Base-by-base conservation (phyloP, 345 rosid species). In the Anacardium occidentale region DNA sequence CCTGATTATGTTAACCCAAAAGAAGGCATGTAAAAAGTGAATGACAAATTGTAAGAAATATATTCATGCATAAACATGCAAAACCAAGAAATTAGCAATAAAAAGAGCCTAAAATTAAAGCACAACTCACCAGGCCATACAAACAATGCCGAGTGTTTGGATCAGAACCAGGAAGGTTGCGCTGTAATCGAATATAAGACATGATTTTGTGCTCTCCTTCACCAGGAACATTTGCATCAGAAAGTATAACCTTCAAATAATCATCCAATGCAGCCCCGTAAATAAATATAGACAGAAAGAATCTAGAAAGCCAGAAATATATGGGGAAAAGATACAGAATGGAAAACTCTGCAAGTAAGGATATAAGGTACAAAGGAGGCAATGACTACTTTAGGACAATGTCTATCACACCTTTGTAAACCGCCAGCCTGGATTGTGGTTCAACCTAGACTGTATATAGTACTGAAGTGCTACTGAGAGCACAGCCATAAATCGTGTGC, bases 191-290 rank as follows among this genome's bases (percentile, higher is more conserved):
- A 68, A 96, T 91, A 81, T 88, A 96, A 42, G 96, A 83, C 99
- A 96, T 93, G 76, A 96, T 85, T 84, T 96, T 93, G 86, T 96
- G 98, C 78, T 96, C 99, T 83, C 98, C 99, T 80, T 96, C 99
- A 5, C 99, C 99, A 76, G 92, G 89, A 68, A 87, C 98, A 78
- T 95, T 95, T 9, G 99, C 75, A 82, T 95, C 99, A 77, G 99
- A 95, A 81, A 95, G 94, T 81, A 95, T 86, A 82, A 95, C 99
- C 99, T 95, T 88, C 89, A 89, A 73, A 83, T 73, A 81, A 82
- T 63, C 85, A 86, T 71, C 91, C 86, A 86, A 85, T 74, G 80
- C 85, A 83, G 84, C 84, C 85, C 72, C 83, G 85, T 80, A 65
- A 87, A 83, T 87, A 85, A 78, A 77, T 74, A 86, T 84, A 89